A percentile compares a stretch with the other conserved stretches of the same genome.
Evolutionary conservation across 2,329 filamentous ascomycete genomes (phyloP).

Genomic region (Metarhizium album): DNA sequence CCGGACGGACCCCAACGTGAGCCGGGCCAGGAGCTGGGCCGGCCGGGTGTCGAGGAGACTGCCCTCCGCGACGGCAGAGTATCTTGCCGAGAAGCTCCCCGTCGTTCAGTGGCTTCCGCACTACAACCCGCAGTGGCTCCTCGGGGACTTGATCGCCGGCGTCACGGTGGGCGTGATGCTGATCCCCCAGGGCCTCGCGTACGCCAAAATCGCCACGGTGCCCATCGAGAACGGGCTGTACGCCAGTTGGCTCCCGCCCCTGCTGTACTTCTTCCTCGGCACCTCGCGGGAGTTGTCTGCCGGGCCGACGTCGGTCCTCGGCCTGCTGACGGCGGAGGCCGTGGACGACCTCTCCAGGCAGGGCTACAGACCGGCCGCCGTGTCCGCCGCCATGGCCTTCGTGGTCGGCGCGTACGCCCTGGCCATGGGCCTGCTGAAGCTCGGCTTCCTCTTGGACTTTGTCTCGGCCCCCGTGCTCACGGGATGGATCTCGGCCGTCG

Average conservation of each 20-base stretch:
- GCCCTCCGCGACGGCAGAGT: slow-evolving; percentile 42
- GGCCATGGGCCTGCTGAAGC: slow-evolving; percentile 47
- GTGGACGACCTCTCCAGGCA: slow-evolving; percentile 37
- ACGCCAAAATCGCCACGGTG: slow-evolving; percentile 51
- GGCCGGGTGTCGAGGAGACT: slow-evolving; percentile 20
- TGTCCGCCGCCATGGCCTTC: slow-evolving; percentile 51
- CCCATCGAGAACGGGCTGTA: slow-evolving; percentile 50
- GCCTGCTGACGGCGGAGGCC: slow-evolving; percentile 51
- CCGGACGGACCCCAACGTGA: slow-evolving; percentile 17
- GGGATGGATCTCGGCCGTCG: slow-evolving; percentile 56
- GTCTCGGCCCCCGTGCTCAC: slow-evolving; percentile 53
- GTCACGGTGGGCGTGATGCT: slow-evolving; percentile 49
- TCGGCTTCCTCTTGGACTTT: slow-evolving; percentile 56
- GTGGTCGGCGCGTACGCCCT: slow-evolving; percentile 53
- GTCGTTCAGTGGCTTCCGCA: slow-evolving; percentile 52
- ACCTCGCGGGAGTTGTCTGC: slow-evolving; percentile 50
- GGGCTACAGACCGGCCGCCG: slow-evolving; percentile 41
- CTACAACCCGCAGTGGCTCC: slow-evolving; percentile 50
- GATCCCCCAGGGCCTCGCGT: slow-evolving; percentile 48
- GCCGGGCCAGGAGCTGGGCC: slow-evolving; percentile 15
- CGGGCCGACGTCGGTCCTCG: slow-evolving; percentile 54
- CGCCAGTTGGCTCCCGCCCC: slow-evolving; percentile 47
- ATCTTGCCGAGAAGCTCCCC: slow-evolving; percentile 49
- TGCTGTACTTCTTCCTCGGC: slow-evolving; percentile 48
- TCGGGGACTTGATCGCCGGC: slow-evolving; percentile 51